phyloP scores from a whole-genome alignment of 78 protist species.

The Tieghemostelium lacteum region DNA sequence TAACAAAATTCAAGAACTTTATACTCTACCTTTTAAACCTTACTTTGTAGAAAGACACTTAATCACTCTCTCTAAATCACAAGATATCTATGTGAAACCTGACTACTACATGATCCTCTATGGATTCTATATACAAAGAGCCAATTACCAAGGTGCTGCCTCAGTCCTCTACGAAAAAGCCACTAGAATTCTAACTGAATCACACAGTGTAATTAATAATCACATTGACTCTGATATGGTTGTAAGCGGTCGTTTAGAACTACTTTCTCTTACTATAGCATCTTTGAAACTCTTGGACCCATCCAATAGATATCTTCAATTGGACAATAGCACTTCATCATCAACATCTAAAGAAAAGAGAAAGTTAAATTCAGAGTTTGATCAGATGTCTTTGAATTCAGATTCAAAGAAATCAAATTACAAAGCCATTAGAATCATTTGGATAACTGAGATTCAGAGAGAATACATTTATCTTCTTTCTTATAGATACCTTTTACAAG shows the following conservation, averaged over 20 bases:
- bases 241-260: conserved; percentile 3
- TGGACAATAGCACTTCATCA: conserved; percentile 9
- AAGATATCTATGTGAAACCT: conserved; percentile 45
- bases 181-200: conserved; percentile 14
- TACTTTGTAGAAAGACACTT: conserved; percentile 6
- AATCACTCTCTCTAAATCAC: conserved; percentile 6
- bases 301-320: conserved; percentile 20
- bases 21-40: conserved; percentile 35
- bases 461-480: conserved; percentile 27
- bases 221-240: conserved; percentile 9
- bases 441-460: conserved; percentile 11
- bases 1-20: background rate
- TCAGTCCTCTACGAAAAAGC: conserved; percentile 37
- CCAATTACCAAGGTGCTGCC: conserved; percentile 59
- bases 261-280: conserved; percentile 23
- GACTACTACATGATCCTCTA: conserved; percentile 60
- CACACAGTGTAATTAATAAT: conserved; percentile 11
- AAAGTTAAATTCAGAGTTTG: background rate
- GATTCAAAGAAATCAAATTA: background rate
- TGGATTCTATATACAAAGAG: conserved; percentile 48
- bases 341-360: background rate
- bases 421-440: background rate
- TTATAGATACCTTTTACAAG: background rate
- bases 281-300: conserved; percentile 3
- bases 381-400: background rate